phyloP scores from a whole-genome alignment of 2,329 filamentous ascomycete genomes.

The Botryosphaeria dothidea region DNA sequence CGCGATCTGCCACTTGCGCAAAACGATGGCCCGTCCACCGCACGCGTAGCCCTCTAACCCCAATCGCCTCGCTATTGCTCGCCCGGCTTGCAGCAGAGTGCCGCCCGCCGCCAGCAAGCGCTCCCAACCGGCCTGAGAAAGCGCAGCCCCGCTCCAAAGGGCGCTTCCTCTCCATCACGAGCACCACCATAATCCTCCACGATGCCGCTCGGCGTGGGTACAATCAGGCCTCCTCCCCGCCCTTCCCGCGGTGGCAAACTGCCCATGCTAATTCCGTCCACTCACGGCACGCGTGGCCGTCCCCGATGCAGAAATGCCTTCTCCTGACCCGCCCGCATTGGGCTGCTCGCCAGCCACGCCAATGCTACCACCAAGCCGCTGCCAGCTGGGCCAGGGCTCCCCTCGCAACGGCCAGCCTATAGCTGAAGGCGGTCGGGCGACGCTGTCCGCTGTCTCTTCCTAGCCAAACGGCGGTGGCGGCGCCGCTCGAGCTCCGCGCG shows the following conservation, averaged over 20 bases:
- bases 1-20: constrained; percentile 16
- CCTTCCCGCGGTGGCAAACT: constrained; percentile 7
- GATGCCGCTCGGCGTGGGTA: not conserved
- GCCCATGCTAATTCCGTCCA: not conserved
- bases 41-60: constrained; percentile 14
- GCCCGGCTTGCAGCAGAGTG: not conserved
- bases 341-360: constrained; percentile 12
- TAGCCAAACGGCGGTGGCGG: constrained; percentile 9
- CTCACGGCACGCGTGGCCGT: not conserved
- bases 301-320: constrained; percentile 9
- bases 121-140: not conserved
- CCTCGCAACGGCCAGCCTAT: constrained; percentile 15
- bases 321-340: constrained; percentile 12
- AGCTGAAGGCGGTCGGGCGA: constrained; percentile 2
- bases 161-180: not conserved
- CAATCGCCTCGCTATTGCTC: not conserved
- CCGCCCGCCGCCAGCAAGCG: constrained; percentile 4
- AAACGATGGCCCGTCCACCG: constrained; percentile 6
- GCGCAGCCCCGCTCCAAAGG: not conserved
- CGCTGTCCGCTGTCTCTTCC: not conserved
- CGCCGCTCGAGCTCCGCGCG: constrained; percentile 3
- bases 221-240: constrained; percentile 1
- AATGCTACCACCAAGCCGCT: constrained; percentile 5
- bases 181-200: not conserved
- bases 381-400: constrained; percentile 3